These are phyloP conservation scores for Allium cepa DNA, from an alignment of 106 monocot species.

Conservation along the genomic window DNA sequence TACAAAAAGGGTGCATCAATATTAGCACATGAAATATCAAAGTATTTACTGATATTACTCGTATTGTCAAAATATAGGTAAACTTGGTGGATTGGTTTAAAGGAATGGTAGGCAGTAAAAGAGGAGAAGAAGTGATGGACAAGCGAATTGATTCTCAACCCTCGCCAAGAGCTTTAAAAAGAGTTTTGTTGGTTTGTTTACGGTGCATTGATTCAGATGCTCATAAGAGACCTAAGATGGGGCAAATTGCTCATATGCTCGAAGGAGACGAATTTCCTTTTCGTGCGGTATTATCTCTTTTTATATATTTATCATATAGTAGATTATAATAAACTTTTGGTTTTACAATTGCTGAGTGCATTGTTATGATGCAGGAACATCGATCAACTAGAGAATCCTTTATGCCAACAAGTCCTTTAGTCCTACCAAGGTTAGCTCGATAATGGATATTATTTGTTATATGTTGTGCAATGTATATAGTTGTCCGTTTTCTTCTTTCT, in stretches of 20 bases:
- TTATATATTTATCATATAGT: too few relatives aligned
- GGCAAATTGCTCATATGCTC: constrained; percentile 84
- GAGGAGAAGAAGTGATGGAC: constrained; percentile 68
- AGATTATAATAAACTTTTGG: too few relatives aligned
- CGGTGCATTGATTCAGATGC: constrained; percentile 72
- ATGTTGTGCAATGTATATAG: too few relatives aligned
- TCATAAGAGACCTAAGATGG: constrained; percentile 70
- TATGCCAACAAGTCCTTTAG: too few relatives aligned
- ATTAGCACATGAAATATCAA: background rate
- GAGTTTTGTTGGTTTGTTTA: constrained; percentile 62
- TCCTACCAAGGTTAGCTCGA: too few relatives aligned
- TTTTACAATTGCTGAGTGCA: too few relatives aligned
- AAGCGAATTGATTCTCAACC: constrained; percentile 41
- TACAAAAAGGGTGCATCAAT: background rate
- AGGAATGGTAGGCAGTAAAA: constrained; percentile 56
- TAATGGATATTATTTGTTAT: too few relatives aligned
- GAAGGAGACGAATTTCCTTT: constrained; percentile 86
- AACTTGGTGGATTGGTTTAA: constrained; percentile 94
- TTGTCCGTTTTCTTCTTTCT: too few relatives aligned
- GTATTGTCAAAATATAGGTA: constrained; percentile 31
- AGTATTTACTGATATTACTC: background rate
- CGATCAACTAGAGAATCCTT: too few relatives aligned
- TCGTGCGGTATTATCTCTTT: constrained; percentile 33
- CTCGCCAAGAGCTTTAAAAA: constrained; percentile 54
- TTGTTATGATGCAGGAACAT: too few relatives aligned